Evolutionary conservation across 352 stramenopile genomes (phyloP), one percentile per base, ranked within the genome.

Genomic region (Pythium dissimile): DNA sequence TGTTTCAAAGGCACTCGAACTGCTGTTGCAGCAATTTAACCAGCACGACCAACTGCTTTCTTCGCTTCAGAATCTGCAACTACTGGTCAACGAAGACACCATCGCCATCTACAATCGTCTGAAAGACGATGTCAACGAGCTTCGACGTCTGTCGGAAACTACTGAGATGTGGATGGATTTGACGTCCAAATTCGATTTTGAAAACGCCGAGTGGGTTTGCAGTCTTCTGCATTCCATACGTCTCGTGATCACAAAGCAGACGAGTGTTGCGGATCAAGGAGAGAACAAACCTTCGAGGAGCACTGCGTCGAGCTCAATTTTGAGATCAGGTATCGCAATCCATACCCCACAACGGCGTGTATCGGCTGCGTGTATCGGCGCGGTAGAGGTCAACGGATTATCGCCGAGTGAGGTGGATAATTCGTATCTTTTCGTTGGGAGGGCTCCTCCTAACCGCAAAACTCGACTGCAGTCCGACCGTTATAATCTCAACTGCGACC

Each of bases 81-180:
- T 90, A 9, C 55, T 90, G 3, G 67, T 88, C 2, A 71, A 73
- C 0, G 70, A 87, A 21, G 74, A 88, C 27, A 86, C 77, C 3
- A 88, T 90, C 26, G 54, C 51, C 0, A 84, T 83, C 21, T 88
- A 90, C 60, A 80, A 78, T 28, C 79, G 79, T 27, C 26, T 90
- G 11, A 84, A 88, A 47, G 76, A 78, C 27, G 75, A 90, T 32
- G 77, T 90, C 9, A 74, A 90, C 27, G 69, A 74, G 38, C 59
- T 90, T 10, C 75, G 76, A 3, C 64, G 73, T 9, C 59, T 90
- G 1, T 80, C 77, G 11, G 80, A 90, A 60, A 88, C 80, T 27
- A 90, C 80, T 11, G 80, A 90, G 71, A 76, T 90, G 3, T 90
- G 80, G 80, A 87, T 90, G 77, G 80, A 90, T 70, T 62, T 90